phyloP scores from a whole-genome alignment of 306 rosid genomes.

The Rosa chinensis region DNA sequence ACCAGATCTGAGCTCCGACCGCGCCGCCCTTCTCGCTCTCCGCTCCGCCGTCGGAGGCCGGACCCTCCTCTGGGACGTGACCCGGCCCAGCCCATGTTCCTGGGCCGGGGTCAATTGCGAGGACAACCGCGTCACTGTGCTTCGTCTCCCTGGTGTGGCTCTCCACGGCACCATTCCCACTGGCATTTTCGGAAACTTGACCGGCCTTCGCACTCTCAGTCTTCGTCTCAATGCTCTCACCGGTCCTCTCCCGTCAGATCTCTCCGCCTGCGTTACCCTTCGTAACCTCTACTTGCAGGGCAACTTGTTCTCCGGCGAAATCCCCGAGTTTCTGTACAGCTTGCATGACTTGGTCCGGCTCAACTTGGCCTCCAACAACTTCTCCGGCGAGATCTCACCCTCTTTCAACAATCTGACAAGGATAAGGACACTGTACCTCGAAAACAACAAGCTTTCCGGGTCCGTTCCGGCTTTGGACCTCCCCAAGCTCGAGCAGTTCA shows the following conservation, averaged over 20 bases:
- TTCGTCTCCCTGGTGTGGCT: conserved; percentile 48
- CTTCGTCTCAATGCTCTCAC: conserved; percentile 49
- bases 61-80: conserved; percentile 43
- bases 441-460: conserved; percentile 41
- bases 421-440: conserved; percentile 36
- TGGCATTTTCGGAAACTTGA: conserved; percentile 42
- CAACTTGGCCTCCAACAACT: conserved; percentile 46
- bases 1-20: conserved; percentile 52
- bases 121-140: conserved; percentile 34
- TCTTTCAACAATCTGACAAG: conserved; percentile 40
- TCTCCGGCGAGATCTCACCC: conserved; percentile 48
- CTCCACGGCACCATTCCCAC: conserved; percentile 37
- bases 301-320: conserved; percentile 38
- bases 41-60: conserved; percentile 51
- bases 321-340: conserved; percentile 35
- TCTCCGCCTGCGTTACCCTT: conserved; percentile 38
- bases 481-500: conserved; percentile 35
- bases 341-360: conserved; percentile 41
- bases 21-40: conserved; percentile 41
- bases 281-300: conserved; percentile 54
- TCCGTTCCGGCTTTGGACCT: conserved; percentile 38
- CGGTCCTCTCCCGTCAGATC: conserved; percentile 51
- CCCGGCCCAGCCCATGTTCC: conserved; percentile 27
- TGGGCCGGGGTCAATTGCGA: conserved; percentile 52
- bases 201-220: conserved; percentile 43